Base-by-base conservation (phyloP, 345 rosid genomes). In the Erysimum cheiranthoides region DNA sequence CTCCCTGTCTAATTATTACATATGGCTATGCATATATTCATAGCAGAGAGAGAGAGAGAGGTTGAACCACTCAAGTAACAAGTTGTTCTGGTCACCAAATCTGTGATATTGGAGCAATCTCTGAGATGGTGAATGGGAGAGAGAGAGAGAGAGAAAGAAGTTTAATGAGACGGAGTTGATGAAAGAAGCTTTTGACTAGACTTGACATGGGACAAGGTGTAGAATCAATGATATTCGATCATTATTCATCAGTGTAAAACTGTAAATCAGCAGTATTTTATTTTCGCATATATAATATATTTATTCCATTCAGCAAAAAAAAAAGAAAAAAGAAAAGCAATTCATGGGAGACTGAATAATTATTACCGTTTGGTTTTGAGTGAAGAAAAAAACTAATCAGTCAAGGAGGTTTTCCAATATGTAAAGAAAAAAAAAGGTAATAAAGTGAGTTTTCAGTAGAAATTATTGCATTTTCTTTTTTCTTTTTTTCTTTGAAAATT, bases 71-170 rank as follows among this genome's bases (percentile, higher is more conserved):
- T 85, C 79, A 79, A 81, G 84, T 72, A 77, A 72, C 27, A 73
- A 38, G 86, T 78, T 86, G 92, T 86, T 86, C 80, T 57, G 91
- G 87, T 89, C 58, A 90, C 87, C 94, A 74, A 87, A 92, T 68
- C 81, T 68, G 51, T 56, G 70, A 56, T 66, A 82, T 52, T 77
- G 77, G 61, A 80, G 79, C 59, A 58, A 66, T 60, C 60, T 62
- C 12, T 66, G 82, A 79, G 81, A 52, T 70, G 66, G 13, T 32
- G 57, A 68, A 58, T 73, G 50, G 11, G 18, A 45, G 66, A 35
- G 77, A 61, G 42, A 73, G 49, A 70, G 59, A 72, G 78, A 50
- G 70, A 70, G 61, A 77, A 50, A 60, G 67, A 43, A 46, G 21
- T 5, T 64, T 28, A 38, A 18, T 47, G 72, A 46, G 65, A 4